Conservation (phyloP, 1,284 basidiomycete species). For the Marasmius fiardii region DNA sequence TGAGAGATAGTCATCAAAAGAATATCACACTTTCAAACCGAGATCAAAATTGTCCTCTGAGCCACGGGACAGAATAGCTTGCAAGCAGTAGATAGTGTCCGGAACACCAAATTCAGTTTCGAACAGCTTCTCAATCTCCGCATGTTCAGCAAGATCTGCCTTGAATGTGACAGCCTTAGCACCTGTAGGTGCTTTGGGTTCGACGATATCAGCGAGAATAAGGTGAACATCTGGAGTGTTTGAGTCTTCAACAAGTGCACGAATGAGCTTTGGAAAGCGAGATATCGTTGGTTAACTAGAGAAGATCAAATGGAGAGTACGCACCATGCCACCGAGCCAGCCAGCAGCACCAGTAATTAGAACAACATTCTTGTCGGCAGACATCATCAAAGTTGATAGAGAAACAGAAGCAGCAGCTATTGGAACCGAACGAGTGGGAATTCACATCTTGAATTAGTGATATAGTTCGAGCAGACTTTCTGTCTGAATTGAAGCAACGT, state of each 20-base stretch:
- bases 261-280: conserved; percentile 22
- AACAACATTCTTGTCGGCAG: conserved; percentile 28
- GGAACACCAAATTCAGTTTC: conserved; percentile 38
- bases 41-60: conserved; percentile 63
- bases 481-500: too few relatives aligned
- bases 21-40: conserved; percentile 39
- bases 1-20: neutral
- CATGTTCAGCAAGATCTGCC: conserved; percentile 35
- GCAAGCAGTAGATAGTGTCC: conserved; percentile 53
- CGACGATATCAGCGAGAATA: conserved; percentile 53
- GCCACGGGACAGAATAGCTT: conserved; percentile 72
- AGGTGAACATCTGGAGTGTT: conserved; percentile 40
- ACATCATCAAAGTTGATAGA: conserved; percentile 8
- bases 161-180: conserved; percentile 39
- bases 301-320: conserved; percentile 14
- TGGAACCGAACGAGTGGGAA: too few relatives aligned
- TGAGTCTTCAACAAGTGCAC: conserved; percentile 30
- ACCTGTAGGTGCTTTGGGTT: conserved; percentile 39
- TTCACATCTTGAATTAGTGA: too few relatives aligned
- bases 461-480: too few relatives aligned
- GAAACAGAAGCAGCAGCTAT: neutral
- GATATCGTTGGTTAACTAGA: neutral
- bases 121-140: conserved; percentile 20
- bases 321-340: conserved; percentile 40
- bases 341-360: conserved; percentile 60